Evolutionary conservation across 202 grass and related monocot species (phyloP).

Genomic region (Panicum virgatum): DNA sequence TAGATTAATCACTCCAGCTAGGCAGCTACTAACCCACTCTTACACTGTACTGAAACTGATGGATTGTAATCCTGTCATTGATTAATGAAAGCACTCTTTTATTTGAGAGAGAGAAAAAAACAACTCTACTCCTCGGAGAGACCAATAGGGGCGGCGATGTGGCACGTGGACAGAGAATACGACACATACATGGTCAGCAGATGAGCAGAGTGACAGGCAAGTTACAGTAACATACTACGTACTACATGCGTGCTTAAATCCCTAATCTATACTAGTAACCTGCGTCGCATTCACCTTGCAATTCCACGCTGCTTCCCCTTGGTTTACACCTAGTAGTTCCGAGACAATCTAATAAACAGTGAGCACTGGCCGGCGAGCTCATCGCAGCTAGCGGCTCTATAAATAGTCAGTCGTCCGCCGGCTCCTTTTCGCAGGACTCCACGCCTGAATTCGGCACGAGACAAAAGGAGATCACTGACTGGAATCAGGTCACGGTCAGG

Average conservation of each 20-base stretch:
- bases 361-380: neutral
- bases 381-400: neutral
- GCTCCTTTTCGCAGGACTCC: neutral
- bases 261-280: neutral
- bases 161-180: no score
- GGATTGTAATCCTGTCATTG: no score
- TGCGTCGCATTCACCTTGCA: neutral
- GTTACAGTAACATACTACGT: neutral
- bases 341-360: neutral
- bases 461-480: neutral
- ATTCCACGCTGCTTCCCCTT: neutral
- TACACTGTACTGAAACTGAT: no score
- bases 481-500: neutral
- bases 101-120: no score
- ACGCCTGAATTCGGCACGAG: neutral
- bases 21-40: no score
- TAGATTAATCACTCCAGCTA: neutral
- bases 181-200: neutral
- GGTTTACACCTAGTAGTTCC: neutral
- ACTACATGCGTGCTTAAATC: neutral
- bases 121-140: neutral
- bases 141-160: no score
- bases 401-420: neutral
- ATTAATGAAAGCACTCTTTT: no score
- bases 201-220: neutral